Base-by-base conservation (phyloP, 768 basidiomycete genomes). In the Trametes sanguinea region DNA sequence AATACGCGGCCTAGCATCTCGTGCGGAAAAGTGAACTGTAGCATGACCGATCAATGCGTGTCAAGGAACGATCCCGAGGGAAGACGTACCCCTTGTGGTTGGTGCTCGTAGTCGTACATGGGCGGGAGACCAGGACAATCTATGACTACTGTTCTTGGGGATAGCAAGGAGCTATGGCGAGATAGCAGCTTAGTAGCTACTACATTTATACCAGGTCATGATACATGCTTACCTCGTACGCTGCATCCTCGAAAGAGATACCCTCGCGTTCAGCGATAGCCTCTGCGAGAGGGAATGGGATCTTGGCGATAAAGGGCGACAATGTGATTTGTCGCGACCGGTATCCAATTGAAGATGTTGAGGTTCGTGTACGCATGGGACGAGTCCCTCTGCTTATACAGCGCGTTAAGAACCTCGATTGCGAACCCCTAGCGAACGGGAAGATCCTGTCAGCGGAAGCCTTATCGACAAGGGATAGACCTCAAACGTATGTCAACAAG, bases 91-190 rank as follows among this genome's bases (percentile, higher is more conserved):
- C 40, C n/a, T 35, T 69, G 70, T 4, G 68, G 66, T 35, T 54
- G 44, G 8, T 27, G 27, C 43, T 70, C 69, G 42, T 65, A 53
- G 47, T 67, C 61, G 45, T 68, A 65, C 53, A 70, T 64, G 2
- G 63, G 50, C 10, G 70, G 70, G 10, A 69, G 32, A 9, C 65
- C 65, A 1, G 68, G 67, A 3, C 51, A 33, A 0, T 47, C 32
- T 4, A 68, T 39, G 8, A 71, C 42, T n/a, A n/a, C 30, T 55
- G 40, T 8, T 46, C 60, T 10, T 42, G 16, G n/a, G n/a, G n/a
- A n/a, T n/a, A n/a, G n/a, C n/a, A n/a, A n/a, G n/a, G n/a, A n/a
- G n/a, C n/a, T n/a, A n/a, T n/a, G n/a, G n/a, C n/a, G n/a, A n/a
- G n/a, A n/a, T n/a, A n/a, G n/a, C n/a, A n/a, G n/a, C n/a, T n/a